phyloP scores from a whole-genome alignment of 805 yeast genomes.

The Schwanniomyces yamadae region DNA sequence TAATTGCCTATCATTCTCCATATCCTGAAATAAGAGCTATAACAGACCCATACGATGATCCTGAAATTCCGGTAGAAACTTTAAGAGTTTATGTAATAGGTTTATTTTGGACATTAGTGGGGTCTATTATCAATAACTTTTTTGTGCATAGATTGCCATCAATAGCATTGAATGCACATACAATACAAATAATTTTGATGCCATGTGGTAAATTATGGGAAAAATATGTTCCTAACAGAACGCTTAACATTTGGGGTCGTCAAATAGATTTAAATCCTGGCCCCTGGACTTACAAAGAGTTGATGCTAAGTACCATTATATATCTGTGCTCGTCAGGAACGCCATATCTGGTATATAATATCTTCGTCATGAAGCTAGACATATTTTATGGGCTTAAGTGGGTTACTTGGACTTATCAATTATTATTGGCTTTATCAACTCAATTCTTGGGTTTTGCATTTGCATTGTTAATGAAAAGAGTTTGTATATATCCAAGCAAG shows the following conservation, averaged over 20 bases:
- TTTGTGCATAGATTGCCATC: slow-evolving; percentile 43
- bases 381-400: slow-evolving; percentile 42
- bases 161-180: slow-evolving; percentile 33
- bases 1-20: slow-evolving; percentile 40
- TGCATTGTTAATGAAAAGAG: slow-evolving; percentile 62
- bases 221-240: slow-evolving; percentile 25
- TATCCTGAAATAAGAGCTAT: slow-evolving; percentile 42
- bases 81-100: slow-evolving; percentile 41
- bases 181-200: slow-evolving; percentile 38
- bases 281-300: slow-evolving; percentile 44
- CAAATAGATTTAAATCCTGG: slow-evolving; percentile 38
- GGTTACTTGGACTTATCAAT: slow-evolving; percentile 52
- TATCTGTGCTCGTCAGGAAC: slow-evolving; percentile 43
- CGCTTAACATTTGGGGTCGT: slow-evolving; percentile 21
- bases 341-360: slow-evolving; percentile 42
- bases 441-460: slow-evolving; percentile 67
- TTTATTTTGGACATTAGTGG: slow-evolving; percentile 40
- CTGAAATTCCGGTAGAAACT: slow-evolving; percentile 31
- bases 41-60: slow-evolving; percentile 40
- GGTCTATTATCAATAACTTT: slow-evolving; percentile 40
- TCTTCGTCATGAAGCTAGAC: slow-evolving; percentile 43
- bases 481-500: slow-evolving; percentile 44
- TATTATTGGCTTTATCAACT: slow-evolving; percentile 51
- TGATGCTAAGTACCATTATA: slow-evolving; percentile 45
- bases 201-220: slow-evolving; percentile 45